Percentiles rank a stretch among this genome's conserved stretches.
Evolutionary conservation across 805 yeast genomes (phyloP).

Genomic region (Nakazawaea wyomingensis): DNA sequence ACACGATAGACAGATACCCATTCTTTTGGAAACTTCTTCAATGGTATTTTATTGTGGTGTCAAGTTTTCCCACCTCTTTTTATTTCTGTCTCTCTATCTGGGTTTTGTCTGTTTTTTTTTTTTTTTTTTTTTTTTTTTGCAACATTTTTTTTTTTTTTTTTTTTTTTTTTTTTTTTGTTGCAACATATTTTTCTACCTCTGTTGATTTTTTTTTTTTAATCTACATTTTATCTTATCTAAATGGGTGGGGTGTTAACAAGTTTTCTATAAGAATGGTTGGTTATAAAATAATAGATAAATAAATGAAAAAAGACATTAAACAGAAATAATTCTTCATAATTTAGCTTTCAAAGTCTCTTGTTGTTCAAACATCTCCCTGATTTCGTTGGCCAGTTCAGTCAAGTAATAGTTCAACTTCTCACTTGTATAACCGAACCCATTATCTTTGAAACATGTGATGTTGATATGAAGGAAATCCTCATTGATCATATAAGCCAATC

Average conservation of each 20-base stretch:
- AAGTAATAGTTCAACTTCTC: constrained; percentile 61
- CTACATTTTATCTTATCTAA: too few species aligned
- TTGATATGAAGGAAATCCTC: constrained; percentile 81
- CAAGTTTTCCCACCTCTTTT: too few species aligned
- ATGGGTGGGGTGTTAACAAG: too few species aligned
- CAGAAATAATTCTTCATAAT: constrained; percentile 3
- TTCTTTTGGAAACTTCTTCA: too few species aligned
- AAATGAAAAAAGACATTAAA: too few species aligned
- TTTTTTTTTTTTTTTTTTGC: not conserved
- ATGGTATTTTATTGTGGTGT: too few species aligned
- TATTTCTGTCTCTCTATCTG: not conserved
- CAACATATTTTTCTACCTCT: not conserved
- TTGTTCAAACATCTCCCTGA: constrained; percentile 54
- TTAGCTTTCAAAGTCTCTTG: constrained; percentile 5
- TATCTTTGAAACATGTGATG: constrained; percentile 66
- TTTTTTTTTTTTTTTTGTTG: not conserved
- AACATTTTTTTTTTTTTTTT: not conserved
- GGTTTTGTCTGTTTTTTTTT: not conserved
- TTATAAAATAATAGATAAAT: too few species aligned
- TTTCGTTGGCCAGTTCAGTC: constrained; percentile 74
- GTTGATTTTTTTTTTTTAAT: too few species aligned
- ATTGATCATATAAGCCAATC: constrained; percentile 90
- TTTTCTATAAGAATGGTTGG: too few species aligned
- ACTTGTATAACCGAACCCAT: constrained; percentile 50
- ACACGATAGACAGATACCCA: constrained; percentile 32